Conservation (phyloP, 305 asterid genomes). For the Striga hermonthica region DNA sequence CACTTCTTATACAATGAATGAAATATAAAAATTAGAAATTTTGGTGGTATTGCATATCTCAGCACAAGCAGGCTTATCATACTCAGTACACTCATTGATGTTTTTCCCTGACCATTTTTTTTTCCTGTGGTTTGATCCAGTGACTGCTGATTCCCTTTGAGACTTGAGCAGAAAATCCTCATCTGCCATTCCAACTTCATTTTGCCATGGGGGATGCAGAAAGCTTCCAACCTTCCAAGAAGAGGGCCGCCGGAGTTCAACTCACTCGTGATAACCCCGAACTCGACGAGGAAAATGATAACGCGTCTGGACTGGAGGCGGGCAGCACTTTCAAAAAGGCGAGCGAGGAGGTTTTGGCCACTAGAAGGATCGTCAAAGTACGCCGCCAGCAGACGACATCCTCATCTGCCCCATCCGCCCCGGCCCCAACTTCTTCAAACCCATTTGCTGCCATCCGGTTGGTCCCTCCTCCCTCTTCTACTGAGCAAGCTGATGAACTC, state of each 20-base stretch:
- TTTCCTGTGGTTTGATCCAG: constrained; percentile 35
- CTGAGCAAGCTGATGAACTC: constrained; percentile 26
- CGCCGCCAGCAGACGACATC: constrained; percentile 53
- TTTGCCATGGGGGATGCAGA: constrained; percentile 76
- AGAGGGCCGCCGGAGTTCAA: constrained; percentile 82
- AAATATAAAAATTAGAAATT: too few relatives aligned
- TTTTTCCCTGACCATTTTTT: constrained; percentile 25
- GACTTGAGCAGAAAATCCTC: constrained; percentile 10
- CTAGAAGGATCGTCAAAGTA: constrained; percentile 75
- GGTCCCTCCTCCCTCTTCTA: constrained; percentile 41
- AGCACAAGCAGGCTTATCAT: neutral
- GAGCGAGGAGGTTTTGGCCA: constrained; percentile 69
- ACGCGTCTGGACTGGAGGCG: constrained; percentile 47
- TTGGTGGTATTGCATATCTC: neutral
- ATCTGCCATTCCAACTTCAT: neutral
- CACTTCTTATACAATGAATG: too few relatives aligned
- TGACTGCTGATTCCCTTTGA: constrained; percentile 20
- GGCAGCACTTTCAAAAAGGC: constrained; percentile 71
- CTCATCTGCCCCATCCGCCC: constrained; percentile 23
- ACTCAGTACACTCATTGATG: constrained; percentile 7
- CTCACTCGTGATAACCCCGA: constrained; percentile 84
- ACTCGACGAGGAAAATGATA: constrained; percentile 61
- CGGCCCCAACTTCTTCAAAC: constrained; percentile 50
- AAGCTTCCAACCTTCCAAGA: constrained; percentile 66
- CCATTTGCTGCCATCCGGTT: constrained; percentile 71